Base-by-base conservation (phyloP, 2,329 filamentous ascomycete species). In the Periglandula ipomoeae region DNA sequence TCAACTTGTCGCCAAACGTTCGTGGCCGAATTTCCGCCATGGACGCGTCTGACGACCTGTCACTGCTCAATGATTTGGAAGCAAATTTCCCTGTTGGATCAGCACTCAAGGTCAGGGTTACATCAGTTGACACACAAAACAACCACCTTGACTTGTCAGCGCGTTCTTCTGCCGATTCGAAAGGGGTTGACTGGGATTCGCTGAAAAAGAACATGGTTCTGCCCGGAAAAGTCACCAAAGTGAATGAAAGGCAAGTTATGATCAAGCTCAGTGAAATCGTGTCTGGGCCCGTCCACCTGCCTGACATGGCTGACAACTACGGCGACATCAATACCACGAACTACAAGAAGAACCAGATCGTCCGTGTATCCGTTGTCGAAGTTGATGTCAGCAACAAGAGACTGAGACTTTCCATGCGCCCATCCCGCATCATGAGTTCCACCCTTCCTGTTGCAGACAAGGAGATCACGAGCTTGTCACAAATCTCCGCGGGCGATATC, bases 11-110 rank as follows among this genome's bases (percentile, higher is more conserved):
- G 2, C 89, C 93, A 6, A 88, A 85, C 46, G 82, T 98, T 15
- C 84, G 90, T 51, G 93, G 93, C 49, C 82, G 89, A 45, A 80
- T 98, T 49, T 81, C 82, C 47, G 78, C 85, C 53, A 81, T 93
- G 64, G 90, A 97, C 60, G 80, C 93, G 8, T 89, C 89, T 0
- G 87, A 95, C 58, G 89, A 97, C 63, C 70, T 95, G 42, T 86
- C 89, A 7, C 75, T 87, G 48, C 72, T 95, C 32, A 79, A 84
- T 27, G 80, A 95, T 58, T 70, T 96, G 3, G 76, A 82, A 43
- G 76, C 79, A 53, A 87, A 88, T 65, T 97, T 95, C 65, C 91
- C 93, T 0, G 66, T 95, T 35, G 93, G 93, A n/a, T 93, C 86
- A 41, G 93, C 89, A 5, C 68, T 98, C 40, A 85, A 81, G 62